Evolutionary conservation across 495 filamentous ascomycete genomes (phyloP).

Genomic region (Podospora bellae-mahoneyi): DNA sequence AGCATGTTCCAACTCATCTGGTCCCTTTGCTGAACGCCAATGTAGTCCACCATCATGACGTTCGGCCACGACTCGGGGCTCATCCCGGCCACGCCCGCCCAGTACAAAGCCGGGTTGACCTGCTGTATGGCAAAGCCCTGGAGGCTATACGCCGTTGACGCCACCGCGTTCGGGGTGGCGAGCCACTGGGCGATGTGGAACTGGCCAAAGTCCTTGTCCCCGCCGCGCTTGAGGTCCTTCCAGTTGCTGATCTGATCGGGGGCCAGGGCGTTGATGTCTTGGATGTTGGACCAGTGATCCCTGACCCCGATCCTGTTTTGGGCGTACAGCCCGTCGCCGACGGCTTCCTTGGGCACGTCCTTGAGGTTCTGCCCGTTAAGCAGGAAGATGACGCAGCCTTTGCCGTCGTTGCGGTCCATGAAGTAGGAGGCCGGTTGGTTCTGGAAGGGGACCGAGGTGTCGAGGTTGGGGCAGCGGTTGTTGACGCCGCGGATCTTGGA

Average conservation of each 20-base stretch:
- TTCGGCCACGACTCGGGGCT: constrained; percentile 25
- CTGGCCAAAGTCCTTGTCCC: constrained; percentile 12
- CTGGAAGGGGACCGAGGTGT: constrained; percentile 21
- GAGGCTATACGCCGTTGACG: constrained; percentile 16
- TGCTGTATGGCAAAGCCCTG: constrained; percentile 24
- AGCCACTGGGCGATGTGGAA: constrained; percentile 28
- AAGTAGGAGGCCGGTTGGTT: constrained; percentile 22
- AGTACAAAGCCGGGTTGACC: constrained; percentile 29
- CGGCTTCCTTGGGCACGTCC: constrained; percentile 16
- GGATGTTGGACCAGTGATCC: constrained; percentile 25
- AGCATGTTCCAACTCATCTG: constrained; percentile 23
- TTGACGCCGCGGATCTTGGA: constrained; percentile 21
- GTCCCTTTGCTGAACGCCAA: constrained; percentile 22
- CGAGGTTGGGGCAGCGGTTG: constrained; percentile 25
- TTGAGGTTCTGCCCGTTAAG: constrained; percentile 20
- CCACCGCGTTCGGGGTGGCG: constrained; percentile 21
- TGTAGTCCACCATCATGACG: constrained; percentile 28
- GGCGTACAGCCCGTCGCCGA: constrained; percentile 25
- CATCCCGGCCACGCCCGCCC: constrained; percentile 26
- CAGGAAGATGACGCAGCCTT: constrained; percentile 25
- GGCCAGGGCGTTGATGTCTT: constrained; percentile 18
- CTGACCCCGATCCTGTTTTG: constrained; percentile 9
- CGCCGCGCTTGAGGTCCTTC: constrained; percentile 14
- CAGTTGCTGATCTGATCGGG: constrained; percentile 20
- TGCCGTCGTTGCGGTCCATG: constrained; percentile 25